Evolutionary conservation across 1,139 yeast species (phyloP).

Genomic region (Pichia sp.): DNA sequence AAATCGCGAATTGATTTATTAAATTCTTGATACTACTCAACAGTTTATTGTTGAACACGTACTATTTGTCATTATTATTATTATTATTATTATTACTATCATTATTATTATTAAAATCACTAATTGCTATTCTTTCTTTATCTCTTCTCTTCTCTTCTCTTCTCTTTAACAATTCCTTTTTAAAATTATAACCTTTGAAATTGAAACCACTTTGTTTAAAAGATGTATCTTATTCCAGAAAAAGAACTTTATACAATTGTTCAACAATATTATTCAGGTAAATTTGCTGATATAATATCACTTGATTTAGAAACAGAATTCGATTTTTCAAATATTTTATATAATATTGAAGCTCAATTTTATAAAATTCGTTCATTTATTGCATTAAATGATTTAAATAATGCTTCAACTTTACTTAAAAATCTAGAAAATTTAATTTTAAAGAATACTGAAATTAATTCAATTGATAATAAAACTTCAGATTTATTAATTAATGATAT

Average conservation of each 20-base stretch:
- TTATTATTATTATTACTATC: too few relatives aligned
- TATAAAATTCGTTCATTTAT: slow-evolving; percentile 18
- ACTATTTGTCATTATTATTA: too few relatives aligned
- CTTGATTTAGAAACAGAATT: slow-evolving; percentile 17
- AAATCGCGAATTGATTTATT: too few relatives aligned
- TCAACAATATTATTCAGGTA: slow-evolving; percentile 19
- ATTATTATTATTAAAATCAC: too few relatives aligned
- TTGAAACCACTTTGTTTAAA: not conserved
- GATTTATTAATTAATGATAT: slow-evolving; percentile 11
- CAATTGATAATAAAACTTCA: slow-evolving; percentile 12
- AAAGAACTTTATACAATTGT: slow-evolving; percentile 21
- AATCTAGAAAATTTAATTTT: not conserved
- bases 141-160: not conserved
- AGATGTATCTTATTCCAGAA: slow-evolving; percentile 20
- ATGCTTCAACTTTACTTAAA: slow-evolving; percentile 3
- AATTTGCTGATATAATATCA: slow-evolving; percentile 14
- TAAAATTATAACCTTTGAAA: too few relatives aligned
- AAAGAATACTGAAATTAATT: not conserved
- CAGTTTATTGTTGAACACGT: too few relatives aligned
- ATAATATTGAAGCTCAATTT: slow-evolving; percentile 17
- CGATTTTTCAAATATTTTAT: slow-evolving; percentile 19
- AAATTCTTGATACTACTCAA: too few relatives aligned
- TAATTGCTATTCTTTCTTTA: not conserved
- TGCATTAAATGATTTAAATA: slow-evolving; percentile 4
- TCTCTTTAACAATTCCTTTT: not conserved